Base-by-base conservation (phyloP, 2,329 filamentous ascomycete species). In the Claviceps humidiphila region DNA sequence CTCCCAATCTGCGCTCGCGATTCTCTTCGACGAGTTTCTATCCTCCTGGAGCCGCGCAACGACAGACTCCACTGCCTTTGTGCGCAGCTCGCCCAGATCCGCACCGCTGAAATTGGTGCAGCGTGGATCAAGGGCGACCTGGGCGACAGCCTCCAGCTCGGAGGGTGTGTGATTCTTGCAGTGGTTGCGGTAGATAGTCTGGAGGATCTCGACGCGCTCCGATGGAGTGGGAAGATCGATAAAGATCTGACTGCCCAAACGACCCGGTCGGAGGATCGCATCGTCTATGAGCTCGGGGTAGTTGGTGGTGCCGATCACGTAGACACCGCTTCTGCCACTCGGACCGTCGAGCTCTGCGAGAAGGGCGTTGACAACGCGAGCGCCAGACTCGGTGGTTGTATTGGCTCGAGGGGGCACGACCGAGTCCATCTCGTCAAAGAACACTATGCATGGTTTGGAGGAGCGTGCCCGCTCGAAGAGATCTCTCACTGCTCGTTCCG, bases 341-440 rank as follows among this genome's bases (percentile, higher is more conserved):
- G 94, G 78, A 49, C 93, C 93, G 62, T 98, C 93, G 1, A 98
- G 79, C 65, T 98, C 93, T 0, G 93, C 94, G 37, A 98, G 82
- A 0, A 98, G 77, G 1, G 91, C 94, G 66, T 97, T 97, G 58
- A 98, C 93, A 2, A 98, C 88, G 38, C 93, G 82, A 1, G 88
- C 83, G 47, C 86, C 88, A 5, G 89, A 85, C 65, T 97, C 91
- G 2, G 84, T 87, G 2, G 87, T 78, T 1, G 77, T 76, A 52
- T 85, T 85, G 62, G 91, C 89, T 51, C 93, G 82, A 50, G 83
- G 83, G 0, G 91, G 90, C 0, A 93, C 90, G 2, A 98, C 74
- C 1, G 93, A 91, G 68, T 98, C 93, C 50, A 98, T 78, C 70
- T 98, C 93, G 65, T 98, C 93, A 64, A 98, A 97, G 77, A 98